Evolutionary conservation across 108 stramenopile genomes (phyloP).

Genomic region (Pseudonitzschia pungens): DNA sequence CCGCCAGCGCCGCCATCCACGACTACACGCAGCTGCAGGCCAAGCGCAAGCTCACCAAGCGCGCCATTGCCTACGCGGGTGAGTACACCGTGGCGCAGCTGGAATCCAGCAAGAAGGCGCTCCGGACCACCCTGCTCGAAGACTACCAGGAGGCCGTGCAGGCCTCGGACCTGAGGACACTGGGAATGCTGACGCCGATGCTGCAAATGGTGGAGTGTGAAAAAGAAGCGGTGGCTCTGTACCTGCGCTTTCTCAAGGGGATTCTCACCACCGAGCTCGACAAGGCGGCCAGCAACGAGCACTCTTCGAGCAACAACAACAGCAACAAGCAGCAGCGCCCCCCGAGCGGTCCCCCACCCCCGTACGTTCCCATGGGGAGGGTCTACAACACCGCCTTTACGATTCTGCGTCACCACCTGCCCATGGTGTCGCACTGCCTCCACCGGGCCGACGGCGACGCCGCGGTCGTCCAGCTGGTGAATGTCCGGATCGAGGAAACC

Average conservation of each 20-base stretch:
- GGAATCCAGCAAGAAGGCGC: conserved; percentile 40
- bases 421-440: conserved; percentile 83
- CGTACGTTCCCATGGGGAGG: conserved; percentile 59
- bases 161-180: conserved; percentile 45
- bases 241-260: conserved; percentile 60
- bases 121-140: conserved; percentile 51
- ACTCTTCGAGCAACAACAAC: conserved; percentile 30
- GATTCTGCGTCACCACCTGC: conserved; percentile 81
- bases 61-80: conserved; percentile 56
- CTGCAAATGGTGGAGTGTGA: conserved; percentile 73
- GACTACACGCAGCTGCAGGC: conserved; percentile 45
- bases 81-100: conserved; percentile 61
- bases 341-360: conserved; percentile 35
- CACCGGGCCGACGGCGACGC: conserved; percentile 81
- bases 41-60: conserved; percentile 28
- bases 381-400: conserved; percentile 83
- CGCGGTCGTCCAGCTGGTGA: conserved; percentile 77
- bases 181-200: conserved; percentile 72
- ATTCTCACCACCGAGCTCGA: conserved; percentile 40
- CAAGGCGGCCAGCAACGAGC: conserved; percentile 27
- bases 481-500: conserved; percentile 70
- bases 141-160: conserved; percentile 63
- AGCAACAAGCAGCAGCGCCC: conserved; percentile 29
- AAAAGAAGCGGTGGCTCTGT: conserved; percentile 64
- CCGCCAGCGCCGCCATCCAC: conserved; percentile 56